Evolutionary conservation across 1,284 basidiomycete genomes (phyloP).

Genomic region (Cronartium quercuum): DNA sequence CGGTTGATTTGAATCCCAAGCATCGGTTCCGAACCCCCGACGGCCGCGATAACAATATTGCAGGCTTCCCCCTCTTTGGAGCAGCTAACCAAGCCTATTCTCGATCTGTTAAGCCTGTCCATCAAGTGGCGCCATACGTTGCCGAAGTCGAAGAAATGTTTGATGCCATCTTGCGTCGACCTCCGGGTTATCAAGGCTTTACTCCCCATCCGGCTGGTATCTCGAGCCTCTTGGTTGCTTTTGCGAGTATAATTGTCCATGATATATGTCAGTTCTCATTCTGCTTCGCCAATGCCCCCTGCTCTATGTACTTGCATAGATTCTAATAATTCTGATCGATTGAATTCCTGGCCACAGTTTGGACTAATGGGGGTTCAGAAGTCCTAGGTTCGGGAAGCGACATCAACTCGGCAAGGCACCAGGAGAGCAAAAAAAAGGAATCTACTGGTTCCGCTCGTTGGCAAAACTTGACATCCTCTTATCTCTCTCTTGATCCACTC

Average conservation of each 20-base stretch:
- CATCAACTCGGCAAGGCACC: too few species aligned
- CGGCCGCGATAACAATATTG: conserved; percentile 34
- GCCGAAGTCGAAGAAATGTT: conserved; percentile 36
- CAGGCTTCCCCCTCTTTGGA: conserved; percentile 19
- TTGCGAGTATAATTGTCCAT: conserved; percentile 34
- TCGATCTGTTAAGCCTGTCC: conserved; percentile 26
- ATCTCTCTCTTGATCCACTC: conserved; percentile 22
- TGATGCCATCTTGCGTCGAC: conserved; percentile 28
- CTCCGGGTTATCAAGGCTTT: conserved; percentile 16
- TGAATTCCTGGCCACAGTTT: conserved; percentile 1
- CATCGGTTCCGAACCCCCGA: conserved; percentile 29
- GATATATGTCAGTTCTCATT: conserved; percentile 28
- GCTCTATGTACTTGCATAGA: too few species aligned
- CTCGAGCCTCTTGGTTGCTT: conserved; percentile 33
- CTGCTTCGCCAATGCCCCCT: too few species aligned
- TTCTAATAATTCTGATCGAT: too few species aligned
- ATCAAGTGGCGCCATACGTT: conserved; percentile 14
- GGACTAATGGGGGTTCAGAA: conserved; percentile 20
- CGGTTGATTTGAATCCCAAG: conserved; percentile 16
- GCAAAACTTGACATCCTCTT: conserved; percentile 34
- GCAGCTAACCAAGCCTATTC: conserved; percentile 31
- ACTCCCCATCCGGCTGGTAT: conserved; percentile 21
- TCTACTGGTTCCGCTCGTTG: not conserved
- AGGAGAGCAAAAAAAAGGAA: not conserved
- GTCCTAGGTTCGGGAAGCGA: conserved; percentile 1